These are phyloP conservation scores for Sphaerulina vaccinii DNA, from an alignment of 2,329 filamentous ascomycete species.

Conservation along the genomic window DNA sequence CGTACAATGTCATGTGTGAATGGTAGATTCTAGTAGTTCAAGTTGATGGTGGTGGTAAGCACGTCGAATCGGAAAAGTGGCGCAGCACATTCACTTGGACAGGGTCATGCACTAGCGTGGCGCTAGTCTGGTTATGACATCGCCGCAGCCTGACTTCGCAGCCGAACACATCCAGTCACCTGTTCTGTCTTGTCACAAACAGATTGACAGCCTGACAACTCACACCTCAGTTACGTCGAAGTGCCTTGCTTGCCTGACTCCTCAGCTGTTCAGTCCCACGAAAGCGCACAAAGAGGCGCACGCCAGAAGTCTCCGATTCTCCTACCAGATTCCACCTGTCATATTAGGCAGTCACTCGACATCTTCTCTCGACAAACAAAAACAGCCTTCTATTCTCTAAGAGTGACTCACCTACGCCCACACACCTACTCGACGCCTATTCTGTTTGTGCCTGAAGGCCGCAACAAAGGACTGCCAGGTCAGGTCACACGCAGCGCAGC, in stretches of 20 bases:
- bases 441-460: slow-evolving; percentile 23
- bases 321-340: slow-evolving; percentile 8
- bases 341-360: slow-evolving; percentile 25
- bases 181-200: background rate
- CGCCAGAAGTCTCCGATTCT: slow-evolving; percentile 6
- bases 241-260: slow-evolving; percentile 24
- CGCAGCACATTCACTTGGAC: background rate
- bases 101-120: background rate
- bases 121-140: background rate
- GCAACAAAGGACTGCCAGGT: slow-evolving; percentile 4
- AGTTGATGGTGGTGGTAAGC: too few species aligned
- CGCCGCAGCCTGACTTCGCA: background rate
- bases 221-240: slow-evolving; percentile 3
- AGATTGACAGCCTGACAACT: slow-evolving; percentile 2
- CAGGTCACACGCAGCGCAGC: slow-evolving; percentile 13
- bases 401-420: slow-evolving; percentile 19
- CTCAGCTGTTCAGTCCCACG: slow-evolving; percentile 23
- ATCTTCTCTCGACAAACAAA: slow-evolving; percentile 18
- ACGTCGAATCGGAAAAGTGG: background rate
- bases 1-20: background rate
- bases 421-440: too few species aligned
- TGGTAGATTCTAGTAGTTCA: background rate
- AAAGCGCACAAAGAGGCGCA: slow-evolving; percentile 17
- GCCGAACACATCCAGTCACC: background rate
- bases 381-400: slow-evolving; percentile 7